Conservation (phyloP, 257 asterid species). For the Primulina eburnea region DNA sequence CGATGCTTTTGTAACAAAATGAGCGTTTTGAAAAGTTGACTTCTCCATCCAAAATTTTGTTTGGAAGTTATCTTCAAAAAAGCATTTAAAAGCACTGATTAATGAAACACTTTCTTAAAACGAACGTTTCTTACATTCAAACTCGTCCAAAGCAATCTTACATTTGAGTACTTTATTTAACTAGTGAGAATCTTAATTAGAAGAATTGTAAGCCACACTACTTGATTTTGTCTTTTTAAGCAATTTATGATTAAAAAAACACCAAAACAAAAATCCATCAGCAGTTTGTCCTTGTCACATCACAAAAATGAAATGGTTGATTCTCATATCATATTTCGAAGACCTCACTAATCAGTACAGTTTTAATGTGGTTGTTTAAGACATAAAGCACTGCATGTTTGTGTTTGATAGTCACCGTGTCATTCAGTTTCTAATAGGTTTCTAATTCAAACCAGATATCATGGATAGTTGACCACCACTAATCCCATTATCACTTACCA, state of each 20-base stretch:
- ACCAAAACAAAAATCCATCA: not conserved
- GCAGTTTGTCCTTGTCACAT: not conserved
- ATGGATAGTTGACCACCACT: not conserved
- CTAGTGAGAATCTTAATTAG: not conserved
- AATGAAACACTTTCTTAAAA: not conserved
- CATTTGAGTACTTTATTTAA: not conserved
- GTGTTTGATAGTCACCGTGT: not conserved
- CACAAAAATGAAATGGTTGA: not conserved
- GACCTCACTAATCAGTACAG: not conserved
- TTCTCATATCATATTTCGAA: too few relatives aligned
- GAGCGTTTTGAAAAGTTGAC: too few relatives aligned
- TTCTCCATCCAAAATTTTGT: not conserved
- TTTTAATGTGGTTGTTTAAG: not conserved
- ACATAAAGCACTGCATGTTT: not conserved
- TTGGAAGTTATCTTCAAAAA: not conserved
- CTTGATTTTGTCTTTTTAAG: too few relatives aligned
- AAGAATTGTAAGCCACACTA: not conserved
- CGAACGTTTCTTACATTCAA: not conserved
- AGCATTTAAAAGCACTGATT: not conserved
- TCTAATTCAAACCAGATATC: not conserved
- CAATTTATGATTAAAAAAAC: not conserved
- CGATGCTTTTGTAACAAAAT: not conserved
- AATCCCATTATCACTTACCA: constrained; percentile 39
- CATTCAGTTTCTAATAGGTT: not conserved
- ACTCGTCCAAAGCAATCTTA: not conserved